Evolutionary conservation across 768 basidiomycete genomes (phyloP), one percentile per base, ranked within the genome.

Genomic region (Floccularia luteovirens): DNA sequence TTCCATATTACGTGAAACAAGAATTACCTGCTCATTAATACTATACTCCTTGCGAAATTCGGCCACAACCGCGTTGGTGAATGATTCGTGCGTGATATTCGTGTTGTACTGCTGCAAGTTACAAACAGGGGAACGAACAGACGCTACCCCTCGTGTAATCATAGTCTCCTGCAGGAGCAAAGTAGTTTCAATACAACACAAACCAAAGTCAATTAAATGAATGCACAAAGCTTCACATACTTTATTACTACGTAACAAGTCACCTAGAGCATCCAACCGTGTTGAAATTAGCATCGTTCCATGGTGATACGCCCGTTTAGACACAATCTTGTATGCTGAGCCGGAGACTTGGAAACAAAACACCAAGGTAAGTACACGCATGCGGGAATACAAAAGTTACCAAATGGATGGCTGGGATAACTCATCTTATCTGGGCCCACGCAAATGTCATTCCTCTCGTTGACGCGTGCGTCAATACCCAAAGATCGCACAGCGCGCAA

Each of bases 261-360:
- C 75, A 0, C 88, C 84, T 5, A 99, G 64, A 4, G 75, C 70
- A 24, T 73, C 66, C 21, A 97, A 70, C 33, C 71, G 63, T 2
- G 91, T 90, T 5, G 88, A 82, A 16, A 98, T 85, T 20, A 99
- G 75, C 96, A 99, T 99, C 12, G 96, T 99, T 0, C 96, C 96
- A 50, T 99, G 96, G 51, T 98, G 94, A 62, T 97, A 98, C 5
- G 92, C 91, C 21, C 96, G 72, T 38, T 79, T 77, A 49, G 79
- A 86, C 31, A 85, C 82, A 41, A 99, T 88, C 63, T 96, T 97
- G 66, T 96, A 99, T 8, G 96, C 96, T 6, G 92, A 97, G 30
- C 96, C 96, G 34, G 94, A 98, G 45, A 97, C 83, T 90, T 98
- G 56, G n/a, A n/a, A n/a, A n/a, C n/a, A n/a, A 47, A 34, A 33